Conservation (phyloP, 2,329 filamentous ascomycete genomes). For the Colletotrichum acutatum region DNA sequence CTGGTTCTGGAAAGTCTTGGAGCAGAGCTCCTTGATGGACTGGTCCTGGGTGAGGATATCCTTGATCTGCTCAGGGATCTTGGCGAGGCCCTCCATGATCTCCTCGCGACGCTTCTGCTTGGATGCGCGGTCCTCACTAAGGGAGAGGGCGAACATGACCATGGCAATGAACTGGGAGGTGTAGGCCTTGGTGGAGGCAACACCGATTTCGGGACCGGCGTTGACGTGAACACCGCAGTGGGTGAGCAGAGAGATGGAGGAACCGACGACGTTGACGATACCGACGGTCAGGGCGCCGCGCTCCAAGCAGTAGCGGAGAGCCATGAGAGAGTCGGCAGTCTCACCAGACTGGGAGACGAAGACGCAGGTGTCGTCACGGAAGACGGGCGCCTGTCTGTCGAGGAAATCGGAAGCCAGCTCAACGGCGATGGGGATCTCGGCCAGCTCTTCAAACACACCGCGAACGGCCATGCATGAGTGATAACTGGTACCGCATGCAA, state of each 20-base stretch:
- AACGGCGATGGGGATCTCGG: slow-evolving; percentile 96
- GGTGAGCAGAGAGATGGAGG: slow-evolving; percentile 97
- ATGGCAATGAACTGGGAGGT: slow-evolving; percentile 99
- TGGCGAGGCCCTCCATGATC: slow-evolving; percentile 92
- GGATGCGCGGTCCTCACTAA: slow-evolving; percentile 95
- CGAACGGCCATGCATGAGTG: slow-evolving; percentile 99
- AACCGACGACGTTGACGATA: slow-evolving; percentile 98
- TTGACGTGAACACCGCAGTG: slow-evolving; percentile 99
- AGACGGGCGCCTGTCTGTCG: slow-evolving; percentile 94
- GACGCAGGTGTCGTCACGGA: slow-evolving; percentile 98
- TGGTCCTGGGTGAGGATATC: slow-evolving; percentile 91
- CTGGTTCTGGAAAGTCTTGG: slow-evolving; percentile 94
- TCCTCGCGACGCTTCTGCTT: slow-evolving; percentile 93
- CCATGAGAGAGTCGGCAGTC: slow-evolving; percentile 97
- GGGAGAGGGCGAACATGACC: slow-evolving; percentile 98
- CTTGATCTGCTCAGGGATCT: slow-evolving; percentile 91
- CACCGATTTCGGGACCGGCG: slow-evolving; percentile 97
- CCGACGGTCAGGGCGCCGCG: slow-evolving; percentile 96
- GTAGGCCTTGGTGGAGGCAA: slow-evolving; percentile 99
- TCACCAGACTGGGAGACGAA: slow-evolving; percentile 99
- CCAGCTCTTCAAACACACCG: slow-evolving; percentile 96
- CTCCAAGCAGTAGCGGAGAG: slow-evolving; percentile 97
- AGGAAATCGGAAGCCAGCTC: slow-evolving; percentile 98
- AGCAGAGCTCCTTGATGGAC: slow-evolving; percentile 93
- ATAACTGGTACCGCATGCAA: slow-evolving; percentile 97